Percentiles rank a stretch among this genome's conserved stretches.
Evolutionary conservation across 345 rosid genomes (phyloP).

Genomic region (Ceriops decandra): DNA sequence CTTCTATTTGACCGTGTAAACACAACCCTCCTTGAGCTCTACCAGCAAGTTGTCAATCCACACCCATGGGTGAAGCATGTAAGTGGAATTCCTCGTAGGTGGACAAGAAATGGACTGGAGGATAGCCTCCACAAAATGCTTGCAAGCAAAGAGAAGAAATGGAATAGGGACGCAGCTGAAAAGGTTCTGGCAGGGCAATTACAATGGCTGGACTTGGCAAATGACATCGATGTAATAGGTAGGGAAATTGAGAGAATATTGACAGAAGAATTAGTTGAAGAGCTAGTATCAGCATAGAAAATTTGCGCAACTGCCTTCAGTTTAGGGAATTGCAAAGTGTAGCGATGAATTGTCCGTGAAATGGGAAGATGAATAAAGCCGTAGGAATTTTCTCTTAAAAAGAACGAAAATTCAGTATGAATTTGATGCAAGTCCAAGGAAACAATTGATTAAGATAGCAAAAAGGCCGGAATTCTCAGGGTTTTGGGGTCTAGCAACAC

Average conservation of each 20-base stretch:
- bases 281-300: conserved; percentile 40
- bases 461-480: too few species aligned
- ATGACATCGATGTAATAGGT: conserved; percentile 56
- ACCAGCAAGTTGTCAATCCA: conserved; percentile 42
- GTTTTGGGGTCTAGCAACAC: too few species aligned
- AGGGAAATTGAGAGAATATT: conserved; percentile 62
- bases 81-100: conserved; percentile 20
- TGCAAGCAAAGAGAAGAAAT: conserved; percentile 35
- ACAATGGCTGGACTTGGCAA: conserved; percentile 56
- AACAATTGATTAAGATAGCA: too few species aligned
- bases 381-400: too few species aligned
- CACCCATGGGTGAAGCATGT: conserved; percentile 56
- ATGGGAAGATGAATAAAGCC: too few species aligned
- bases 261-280: conserved; percentile 61
- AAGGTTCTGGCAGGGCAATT: conserved; percentile 32
- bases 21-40: conserved; percentile 43
- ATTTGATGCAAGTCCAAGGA: too few species aligned
- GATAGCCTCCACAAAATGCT: conserved; percentile 43
- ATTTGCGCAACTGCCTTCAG: neutral
- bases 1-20: conserved; percentile 69
- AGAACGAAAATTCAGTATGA: too few species aligned
- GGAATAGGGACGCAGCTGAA: conserved; percentile 38
- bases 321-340: too few species aligned
- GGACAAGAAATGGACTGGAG: conserved; percentile 42
- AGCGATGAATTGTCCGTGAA: too few species aligned